Base-by-base conservation (phyloP, 2,329 filamentous ascomycete genomes). In the Fusarium sp. region DNA sequence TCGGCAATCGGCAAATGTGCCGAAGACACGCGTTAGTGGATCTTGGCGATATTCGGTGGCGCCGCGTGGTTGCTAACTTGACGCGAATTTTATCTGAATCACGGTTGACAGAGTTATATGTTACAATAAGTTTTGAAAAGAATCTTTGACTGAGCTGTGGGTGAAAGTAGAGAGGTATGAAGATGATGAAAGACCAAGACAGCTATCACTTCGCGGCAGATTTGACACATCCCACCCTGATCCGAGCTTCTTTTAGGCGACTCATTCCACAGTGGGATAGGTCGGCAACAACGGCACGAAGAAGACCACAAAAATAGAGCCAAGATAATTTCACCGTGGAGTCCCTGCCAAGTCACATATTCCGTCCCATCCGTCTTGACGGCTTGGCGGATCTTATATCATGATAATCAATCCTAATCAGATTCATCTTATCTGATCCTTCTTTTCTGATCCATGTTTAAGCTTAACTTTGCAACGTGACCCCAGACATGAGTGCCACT, bases 351-450 rank as follows among this genome's bases (percentile, higher is more conserved):
- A 38, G 34, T n/a, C 7, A 2, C 43, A 25, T 45, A 18, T 22
- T 45, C 43, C 43, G 43, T 45, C 15, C 9, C 24, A 45, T 24
- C 56, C 56, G 50, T 44, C 0, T 0, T 32, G 49, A 56, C n/a
- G 38, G 50, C 56, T 59, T 59, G 56, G 50, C 50, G 34, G 49
- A 56, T 56, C 27, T 7, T 55, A 8, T 40, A 56, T 56, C 53
- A 56, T 56, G 50, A 56, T 56, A 34, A 55, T 40, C 49, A 52
- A 24, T 30, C 50, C 3, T 47, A 47, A 60, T 58, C 58, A 42
- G 27, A 29, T 32, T 4, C 42, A 60, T 54, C 51, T 54, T 54
- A 54, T 54, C 51, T 34, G 51, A 54, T 53, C 24, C 8, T 58
- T 29, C 34, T 30, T 58, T 34, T 32, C 22, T 38, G 34, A 46